phyloP scores from a whole-genome alignment of 352 stramenopile species.

The Phytopythium delawarense region DNA sequence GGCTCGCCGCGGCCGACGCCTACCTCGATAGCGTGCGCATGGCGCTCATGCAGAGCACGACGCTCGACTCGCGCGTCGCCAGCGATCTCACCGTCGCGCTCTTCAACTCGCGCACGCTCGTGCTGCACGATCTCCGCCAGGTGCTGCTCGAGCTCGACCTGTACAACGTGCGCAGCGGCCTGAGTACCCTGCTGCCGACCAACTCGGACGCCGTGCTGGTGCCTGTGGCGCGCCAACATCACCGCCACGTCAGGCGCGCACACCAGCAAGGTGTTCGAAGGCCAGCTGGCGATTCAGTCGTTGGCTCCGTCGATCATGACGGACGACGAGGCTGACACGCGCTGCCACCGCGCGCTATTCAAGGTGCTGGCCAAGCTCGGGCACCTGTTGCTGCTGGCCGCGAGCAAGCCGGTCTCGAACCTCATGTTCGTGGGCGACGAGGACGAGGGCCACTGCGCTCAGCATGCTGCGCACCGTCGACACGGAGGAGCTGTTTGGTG shows the following conservation, averaged over 20 bases:
- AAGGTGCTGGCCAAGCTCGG: slow-evolving; percentile 37
- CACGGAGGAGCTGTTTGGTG: slow-evolving; percentile 23
- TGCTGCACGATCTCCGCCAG: slow-evolving; percentile 26
- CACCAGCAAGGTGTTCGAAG: slow-evolving; percentile 12
- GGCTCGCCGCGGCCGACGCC: slow-evolving; percentile 50
- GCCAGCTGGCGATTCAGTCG: slow-evolving; percentile 14
- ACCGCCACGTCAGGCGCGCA: slow-evolving; percentile 22
- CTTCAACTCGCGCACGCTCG: slow-evolving; percentile 34
- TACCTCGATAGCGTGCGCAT: slow-evolving; percentile 32
- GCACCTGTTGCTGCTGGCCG: slow-evolving; percentile 28
- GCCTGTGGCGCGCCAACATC: slow-evolving; percentile 27
- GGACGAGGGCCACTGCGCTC: slow-evolving; percentile 22
- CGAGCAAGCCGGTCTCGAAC: slow-evolving; percentile 30
- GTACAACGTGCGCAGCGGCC: slow-evolving; percentile 1
- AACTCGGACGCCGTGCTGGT: slow-evolving; percentile 15
- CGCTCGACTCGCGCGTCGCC: slow-evolving; percentile 34
- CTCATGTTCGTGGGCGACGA: slow-evolving; percentile 47
- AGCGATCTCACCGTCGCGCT: slow-evolving; percentile 30
- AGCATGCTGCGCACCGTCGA: slow-evolving; percentile 28
- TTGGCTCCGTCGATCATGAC: slow-evolving; percentile 1
- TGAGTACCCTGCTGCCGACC: slow-evolving; percentile 16
- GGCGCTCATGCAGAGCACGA: slow-evolving; percentile 18
- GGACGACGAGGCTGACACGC: slow-evolving; percentile 21
- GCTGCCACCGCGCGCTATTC: slow-evolving; percentile 41
- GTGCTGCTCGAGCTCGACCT: slow-evolving; percentile 11